Conservation (phyloP, 306 rosid species). For the Cicer bijugum region DNA sequence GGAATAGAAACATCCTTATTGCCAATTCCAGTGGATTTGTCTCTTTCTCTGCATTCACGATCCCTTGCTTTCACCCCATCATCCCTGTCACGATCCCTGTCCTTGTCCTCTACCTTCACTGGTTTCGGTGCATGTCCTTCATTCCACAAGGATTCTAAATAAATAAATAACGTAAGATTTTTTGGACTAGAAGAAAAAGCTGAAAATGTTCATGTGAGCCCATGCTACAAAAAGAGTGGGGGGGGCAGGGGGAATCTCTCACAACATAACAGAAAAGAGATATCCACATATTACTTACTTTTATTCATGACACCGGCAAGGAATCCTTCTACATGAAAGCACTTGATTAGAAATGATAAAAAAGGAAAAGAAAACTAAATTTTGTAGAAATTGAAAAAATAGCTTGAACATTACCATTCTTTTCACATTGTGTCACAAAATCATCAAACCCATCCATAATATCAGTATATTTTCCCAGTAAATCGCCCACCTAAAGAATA, state of each 20-base stretch:
- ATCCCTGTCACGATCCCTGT: constrained; percentile 69
- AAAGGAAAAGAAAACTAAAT: constrained; percentile 30
- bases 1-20: constrained; percentile 75
- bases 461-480: constrained; percentile 84
- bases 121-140: constrained; percentile 73
- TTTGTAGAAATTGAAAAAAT: constrained; percentile 41
- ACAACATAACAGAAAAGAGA: constrained; percentile 37
- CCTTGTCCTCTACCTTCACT: constrained; percentile 79
- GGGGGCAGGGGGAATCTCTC: constrained; percentile 26
- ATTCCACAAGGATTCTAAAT: constrained; percentile 57
- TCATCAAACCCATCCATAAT: constrained; percentile 90
- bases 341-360: constrained; percentile 56
- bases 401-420: constrained; percentile 74
- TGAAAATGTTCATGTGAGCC: constrained; percentile 33
- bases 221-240: constrained; percentile 32
- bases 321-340: constrained; percentile 84
- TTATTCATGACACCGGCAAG: constrained; percentile 97
- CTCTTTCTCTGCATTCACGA: constrained; percentile 77
- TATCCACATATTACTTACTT: constrained; percentile 65
- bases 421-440: constrained; percentile 85
- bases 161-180: constrained; percentile 41
- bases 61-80: constrained; percentile 82
- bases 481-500: constrained; percentile 75
- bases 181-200: constrained; percentile 32
- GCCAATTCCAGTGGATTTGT: constrained; percentile 54